Percentiles rank a stretch among this genome's conserved stretches.
phyloP scores from a whole-genome alignment of 75 land plant genomes.

The Pinus albicaulis region DNA sequence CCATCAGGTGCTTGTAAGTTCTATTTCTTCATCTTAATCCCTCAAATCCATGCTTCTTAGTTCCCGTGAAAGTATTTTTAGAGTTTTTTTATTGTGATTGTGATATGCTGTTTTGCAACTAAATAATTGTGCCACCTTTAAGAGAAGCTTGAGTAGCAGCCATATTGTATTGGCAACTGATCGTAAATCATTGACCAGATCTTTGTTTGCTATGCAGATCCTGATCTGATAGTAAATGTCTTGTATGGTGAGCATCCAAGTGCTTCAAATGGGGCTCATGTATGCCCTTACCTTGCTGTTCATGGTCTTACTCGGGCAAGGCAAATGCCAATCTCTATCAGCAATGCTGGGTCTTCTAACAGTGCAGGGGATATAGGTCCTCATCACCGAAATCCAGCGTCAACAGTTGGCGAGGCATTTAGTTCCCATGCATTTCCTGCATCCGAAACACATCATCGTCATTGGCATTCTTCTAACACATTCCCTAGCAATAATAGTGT shows the following conservation, averaged over 20 bases:
- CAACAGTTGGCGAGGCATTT: slow-evolving; percentile 1
- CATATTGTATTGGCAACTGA: neutral
- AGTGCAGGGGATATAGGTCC: neutral
- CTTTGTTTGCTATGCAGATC: slow-evolving; percentile 2
- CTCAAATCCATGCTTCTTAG: neutral
- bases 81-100: neutral
- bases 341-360: slow-evolving; percentile 9
- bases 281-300: slow-evolving; percentile 12
- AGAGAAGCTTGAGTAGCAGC: neutral
- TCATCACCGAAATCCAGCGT: slow-evolving; percentile 1
- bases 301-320: slow-evolving; percentile 4
- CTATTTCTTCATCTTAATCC: neutral
- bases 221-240: slow-evolving; percentile 6
- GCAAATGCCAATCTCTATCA: slow-evolving; percentile 2
- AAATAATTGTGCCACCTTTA: neutral
- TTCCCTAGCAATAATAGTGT: slow-evolving; percentile 5
- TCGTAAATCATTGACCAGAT: neutral
- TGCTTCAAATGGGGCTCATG: slow-evolving; percentile 7
- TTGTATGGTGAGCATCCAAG: slow-evolving; percentile 8
- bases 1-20: slow-evolving; percentile 11
- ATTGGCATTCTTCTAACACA: slow-evolving; percentile 5
- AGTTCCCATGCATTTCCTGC: slow-evolving; percentile 7
- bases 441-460: slow-evolving; percentile 9
- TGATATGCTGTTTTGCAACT: neutral
- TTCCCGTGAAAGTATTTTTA: neutral